Percentiles rank a stretch among this genome's conserved stretches.
Evolutionary conservation across 495 filamentous ascomycete species (phyloP).

Genomic region (Penicillium angulare): DNA sequence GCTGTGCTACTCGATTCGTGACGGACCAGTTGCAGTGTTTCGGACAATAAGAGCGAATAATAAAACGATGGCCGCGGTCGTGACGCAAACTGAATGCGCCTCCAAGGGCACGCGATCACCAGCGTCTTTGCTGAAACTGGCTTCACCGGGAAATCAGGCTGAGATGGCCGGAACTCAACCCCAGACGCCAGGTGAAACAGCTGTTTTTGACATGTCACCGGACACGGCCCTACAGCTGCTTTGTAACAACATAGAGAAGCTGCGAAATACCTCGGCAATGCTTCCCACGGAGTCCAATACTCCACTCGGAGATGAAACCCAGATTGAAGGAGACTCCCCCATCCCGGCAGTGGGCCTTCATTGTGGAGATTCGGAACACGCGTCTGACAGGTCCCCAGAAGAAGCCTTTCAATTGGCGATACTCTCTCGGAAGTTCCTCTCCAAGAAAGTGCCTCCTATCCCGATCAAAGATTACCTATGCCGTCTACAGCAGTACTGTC

Average conservation of each 20-base stretch:
- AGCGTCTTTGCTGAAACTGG: slow-evolving; percentile 15
- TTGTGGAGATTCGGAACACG: slow-evolving; percentile 15
- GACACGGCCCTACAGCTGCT: slow-evolving; percentile 78
- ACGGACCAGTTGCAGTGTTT: slow-evolving; percentile 9
- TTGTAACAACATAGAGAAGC: slow-evolving; percentile 64
- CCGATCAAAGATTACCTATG: slow-evolving; percentile 79
- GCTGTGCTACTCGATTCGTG: slow-evolving; percentile 18
- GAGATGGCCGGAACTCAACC: slow-evolving; percentile 17
- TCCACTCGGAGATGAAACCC: slow-evolving; percentile 57
- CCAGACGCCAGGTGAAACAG: slow-evolving; percentile 21
- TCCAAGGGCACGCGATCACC: slow-evolving; percentile 6
- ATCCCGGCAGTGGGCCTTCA: slow-evolving; percentile 29
- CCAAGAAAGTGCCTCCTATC: slow-evolving; percentile 78
- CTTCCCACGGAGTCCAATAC: slow-evolving; percentile 40
- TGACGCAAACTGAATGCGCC: slow-evolving; percentile 19
- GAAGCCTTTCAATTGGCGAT: slow-evolving; percentile 35
- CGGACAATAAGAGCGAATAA: slow-evolving; percentile 21
- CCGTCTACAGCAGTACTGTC: slow-evolving; percentile 86
- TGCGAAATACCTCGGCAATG: slow-evolving; percentile 70
- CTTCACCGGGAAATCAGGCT: slow-evolving; percentile 11
- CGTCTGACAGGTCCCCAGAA: slow-evolving; percentile 2
- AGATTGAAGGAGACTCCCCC: slow-evolving; percentile 18
- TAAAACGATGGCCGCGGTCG: slow-evolving; percentile 22
- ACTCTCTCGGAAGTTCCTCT: slow-evolving; percentile 88
- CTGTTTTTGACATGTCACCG: slow-evolving; percentile 71